Evolutionary conservation across 352 stramenopile species (phyloP), one percentile per base, ranked within the genome.

Genomic region (Globisporangium megalacanthum): DNA sequence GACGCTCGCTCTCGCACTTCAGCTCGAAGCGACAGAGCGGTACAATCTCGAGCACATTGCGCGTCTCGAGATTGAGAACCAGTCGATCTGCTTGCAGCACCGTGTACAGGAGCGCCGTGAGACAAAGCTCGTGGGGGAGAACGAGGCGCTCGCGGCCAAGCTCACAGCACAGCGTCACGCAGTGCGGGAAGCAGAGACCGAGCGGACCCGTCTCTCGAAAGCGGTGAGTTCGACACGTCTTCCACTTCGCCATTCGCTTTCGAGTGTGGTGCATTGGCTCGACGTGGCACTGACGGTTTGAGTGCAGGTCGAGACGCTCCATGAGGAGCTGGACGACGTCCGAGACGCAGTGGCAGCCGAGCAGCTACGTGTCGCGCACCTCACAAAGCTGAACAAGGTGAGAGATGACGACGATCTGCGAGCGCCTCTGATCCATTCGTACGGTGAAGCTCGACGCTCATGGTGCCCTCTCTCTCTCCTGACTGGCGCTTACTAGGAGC

Each of bases 41-140:
- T 73, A 73, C 64, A 73, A 73, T 45, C 45, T 68, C 39, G 70
- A 79, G 52, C 68, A 72, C 41, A 72, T 76, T 33, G 53, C 60
- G 33, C 72, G 64, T 1, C 61, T 80, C n/a, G 63, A 69, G 52
- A 73, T 73, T 49, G 69, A 80, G 45, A 77, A 73, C 54, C 65
- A 75, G 42, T 65, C 54, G 42, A 72, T 77, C 7, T 68, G 61
- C 19, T 57, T 71, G 50, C 66, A 75, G 29, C 50, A 71, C 15
- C 61, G 68, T 42, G 48, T 62, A 31, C 51, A 62, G 2, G 64
- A 71, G 35, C 54, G 54, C 15, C 54, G 60, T 0, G 71, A 80
- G 49, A 56, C 49, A 9, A 59, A 65, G 17, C 35, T 75, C 5
- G 20, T 48, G 5, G 19, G 60, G 1, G 68, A 75, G 29, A 64